Conservation (phyloP, 352 stramenopile species). For the Globisporangium splendens region DNA sequence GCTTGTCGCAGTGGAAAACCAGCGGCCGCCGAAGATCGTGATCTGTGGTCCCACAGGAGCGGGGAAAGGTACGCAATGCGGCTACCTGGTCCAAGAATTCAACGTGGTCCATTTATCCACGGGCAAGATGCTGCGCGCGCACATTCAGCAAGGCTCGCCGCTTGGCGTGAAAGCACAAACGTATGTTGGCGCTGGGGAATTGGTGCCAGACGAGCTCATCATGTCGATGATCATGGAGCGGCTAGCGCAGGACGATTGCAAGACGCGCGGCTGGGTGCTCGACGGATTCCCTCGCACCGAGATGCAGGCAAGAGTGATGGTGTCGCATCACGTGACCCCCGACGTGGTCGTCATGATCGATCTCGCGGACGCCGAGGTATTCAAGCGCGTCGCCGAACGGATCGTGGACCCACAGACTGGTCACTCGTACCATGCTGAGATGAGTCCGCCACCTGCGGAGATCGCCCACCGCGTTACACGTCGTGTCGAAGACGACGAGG, state of each 20-base stretch:
- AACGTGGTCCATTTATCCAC: constrained; percentile 91
- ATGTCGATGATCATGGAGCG: constrained; percentile 82
- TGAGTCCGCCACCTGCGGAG: constrained; percentile 49
- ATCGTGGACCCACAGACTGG: constrained; percentile 79
- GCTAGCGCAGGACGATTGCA: constrained; percentile 84
- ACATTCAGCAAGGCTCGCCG: constrained; percentile 62
- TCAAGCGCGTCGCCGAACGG: constrained; percentile 72
- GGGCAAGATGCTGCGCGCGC: constrained; percentile 90
- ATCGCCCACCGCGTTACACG: constrained; percentile 56
- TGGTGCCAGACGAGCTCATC: constrained; percentile 93
- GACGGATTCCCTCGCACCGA: constrained; percentile 94
- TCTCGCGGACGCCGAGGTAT: constrained; percentile 88
- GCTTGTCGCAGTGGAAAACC: not conserved
- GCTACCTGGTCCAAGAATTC: constrained; percentile 83
- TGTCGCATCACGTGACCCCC: constrained; percentile 63
- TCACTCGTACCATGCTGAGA: constrained; percentile 76
- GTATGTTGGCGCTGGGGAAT: constrained; percentile 82
- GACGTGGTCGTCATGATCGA: constrained; percentile 91
- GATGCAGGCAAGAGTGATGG: constrained; percentile 87
- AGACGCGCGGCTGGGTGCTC: constrained; percentile 88
- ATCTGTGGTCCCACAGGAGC: constrained; percentile 89
- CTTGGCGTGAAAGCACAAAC: constrained; percentile 73
- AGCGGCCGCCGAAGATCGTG: constrained; percentile 67
- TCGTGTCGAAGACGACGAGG: constrained; percentile 78
- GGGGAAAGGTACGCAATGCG: constrained; percentile 96